A percentile compares a stretch with the other conserved stretches of the same genome.
phyloP scores from a whole-genome alignment of 495 filamentous ascomycete genomes.

The Trichoderma parareesei region DNA sequence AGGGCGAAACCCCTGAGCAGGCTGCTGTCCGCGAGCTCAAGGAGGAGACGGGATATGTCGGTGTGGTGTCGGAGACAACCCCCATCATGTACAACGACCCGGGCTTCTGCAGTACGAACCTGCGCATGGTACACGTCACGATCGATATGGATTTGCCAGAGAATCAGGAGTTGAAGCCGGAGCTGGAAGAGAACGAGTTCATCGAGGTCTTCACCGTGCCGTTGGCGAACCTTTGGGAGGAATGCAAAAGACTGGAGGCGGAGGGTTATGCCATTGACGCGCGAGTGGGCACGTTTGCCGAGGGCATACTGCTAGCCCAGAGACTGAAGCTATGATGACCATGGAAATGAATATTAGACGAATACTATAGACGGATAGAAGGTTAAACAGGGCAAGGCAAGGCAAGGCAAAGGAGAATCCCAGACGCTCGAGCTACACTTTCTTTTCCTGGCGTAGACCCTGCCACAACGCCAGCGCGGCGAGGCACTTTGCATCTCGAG shows the following conservation, averaged over 20 bases:
- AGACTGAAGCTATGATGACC: slow-evolving; percentile 30
- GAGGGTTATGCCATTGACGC: slow-evolving; percentile 82
- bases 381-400: too few relatives aligned
- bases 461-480: slow-evolving; percentile 71
- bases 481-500: slow-evolving; percentile 72
- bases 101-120: slow-evolving; percentile 85
- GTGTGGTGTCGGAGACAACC: slow-evolving; percentile 55
- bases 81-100: slow-evolving; percentile 76
- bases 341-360: slow-evolving; percentile 2
- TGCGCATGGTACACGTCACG: slow-evolving; percentile 72
- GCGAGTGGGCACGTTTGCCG: slow-evolving; percentile 72
- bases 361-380: not conserved
- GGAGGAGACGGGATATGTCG: slow-evolving; percentile 91
- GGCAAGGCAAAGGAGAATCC: too few relatives aligned
- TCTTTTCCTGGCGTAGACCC: slow-evolving; percentile 56
- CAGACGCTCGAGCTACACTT: not conserved
- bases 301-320: slow-evolving; percentile 76
- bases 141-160: slow-evolving; percentile 65
- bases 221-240: slow-evolving; percentile 55
- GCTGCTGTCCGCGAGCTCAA: slow-evolving; percentile 82
- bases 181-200: slow-evolving; percentile 83
- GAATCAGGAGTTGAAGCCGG: slow-evolving; percentile 58
- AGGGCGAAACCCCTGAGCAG: slow-evolving; percentile 66
- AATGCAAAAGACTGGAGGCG: slow-evolving; percentile 59
- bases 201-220: slow-evolving; percentile 77